Evolutionary conservation across 129 eudicot species (phyloP).

Genomic region (Centella asiatica): DNA sequence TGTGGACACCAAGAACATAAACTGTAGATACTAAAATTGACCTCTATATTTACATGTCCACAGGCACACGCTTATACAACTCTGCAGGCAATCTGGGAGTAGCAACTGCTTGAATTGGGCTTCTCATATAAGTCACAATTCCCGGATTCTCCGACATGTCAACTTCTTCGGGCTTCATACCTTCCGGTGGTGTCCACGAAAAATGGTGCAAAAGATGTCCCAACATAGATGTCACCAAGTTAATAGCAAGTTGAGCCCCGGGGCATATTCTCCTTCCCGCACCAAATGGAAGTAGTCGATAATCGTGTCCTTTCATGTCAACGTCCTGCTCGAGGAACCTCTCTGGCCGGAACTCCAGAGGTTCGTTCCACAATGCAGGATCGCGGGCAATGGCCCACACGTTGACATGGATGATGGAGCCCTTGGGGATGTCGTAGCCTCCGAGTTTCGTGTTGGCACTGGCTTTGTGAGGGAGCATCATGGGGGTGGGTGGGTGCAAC

Average conservation of each 20-base stretch:
- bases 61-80: slow-evolving; percentile 53
- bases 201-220: slow-evolving; percentile 82
- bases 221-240: slow-evolving; percentile 61
- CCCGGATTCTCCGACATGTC: slow-evolving; percentile 79
- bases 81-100: slow-evolving; percentile 58
- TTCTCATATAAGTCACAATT: slow-evolving; percentile 63
- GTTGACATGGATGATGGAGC: slow-evolving; percentile 63
- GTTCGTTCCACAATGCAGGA: slow-evolving; percentile 65
- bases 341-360: slow-evolving; percentile 75
- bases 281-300: slow-evolving; percentile 68
- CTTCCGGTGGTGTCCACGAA: slow-evolving; percentile 56
- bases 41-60: slow-evolving; percentile 3
- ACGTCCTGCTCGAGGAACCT: slow-evolving; percentile 75
- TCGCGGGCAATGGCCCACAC: slow-evolving; percentile 90
- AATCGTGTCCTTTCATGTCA: slow-evolving; percentile 81
- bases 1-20: not conserved
- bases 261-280: slow-evolving; percentile 89
- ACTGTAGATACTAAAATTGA: not conserved
- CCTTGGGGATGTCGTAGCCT: slow-evolving; percentile 83
- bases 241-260: slow-evolving; percentile 68
- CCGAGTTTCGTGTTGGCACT: slow-evolving; percentile 65
- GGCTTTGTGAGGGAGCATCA: slow-evolving; percentile 91
- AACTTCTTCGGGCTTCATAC: slow-evolving; percentile 61
- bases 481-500: slow-evolving; percentile 82
- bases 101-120: slow-evolving; percentile 59